phyloP scores from a whole-genome alignment of 371 early-diverging fungal genomes.

The Mucor ambiguus region DNA sequence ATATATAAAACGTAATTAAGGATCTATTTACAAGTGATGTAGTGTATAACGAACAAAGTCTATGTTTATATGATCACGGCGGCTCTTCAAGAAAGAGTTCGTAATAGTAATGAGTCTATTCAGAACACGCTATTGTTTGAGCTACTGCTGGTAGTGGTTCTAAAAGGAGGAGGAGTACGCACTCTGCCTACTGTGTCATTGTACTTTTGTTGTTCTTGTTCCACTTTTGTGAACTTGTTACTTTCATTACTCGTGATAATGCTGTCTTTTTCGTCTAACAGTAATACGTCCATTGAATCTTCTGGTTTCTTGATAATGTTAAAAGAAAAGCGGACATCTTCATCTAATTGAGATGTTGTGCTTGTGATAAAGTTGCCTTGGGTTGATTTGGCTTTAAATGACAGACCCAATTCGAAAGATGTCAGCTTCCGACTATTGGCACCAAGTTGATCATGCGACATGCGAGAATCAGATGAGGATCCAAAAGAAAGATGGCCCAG shows the following conservation, averaged over 20 bases:
- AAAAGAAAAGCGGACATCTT: constrained; percentile 4
- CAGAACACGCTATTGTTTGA: not conserved
- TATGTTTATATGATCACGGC: not conserved
- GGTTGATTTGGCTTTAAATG: not conserved
- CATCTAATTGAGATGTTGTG: not conserved
- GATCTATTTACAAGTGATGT: not conserved
- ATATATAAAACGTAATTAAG: too few species aligned
- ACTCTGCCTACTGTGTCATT: constrained; percentile 31
- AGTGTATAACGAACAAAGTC: not conserved
- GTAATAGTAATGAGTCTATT: not conserved
- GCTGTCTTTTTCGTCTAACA: not conserved
- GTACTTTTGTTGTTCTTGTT: constrained; percentile 33
- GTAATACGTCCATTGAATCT: not conserved
- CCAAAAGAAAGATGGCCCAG: constrained; percentile 10
- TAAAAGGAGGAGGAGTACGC: constrained; percentile 20
- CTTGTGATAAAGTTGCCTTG: not conserved
- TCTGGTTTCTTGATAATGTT: not conserved
- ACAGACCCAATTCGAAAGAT: not conserved
- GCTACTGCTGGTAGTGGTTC: not conserved
- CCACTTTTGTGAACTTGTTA: constrained; percentile 9
- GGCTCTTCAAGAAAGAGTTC: not conserved
- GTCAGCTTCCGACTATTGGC: not conserved
- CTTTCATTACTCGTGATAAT: too few species aligned
- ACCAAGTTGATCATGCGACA: not conserved
- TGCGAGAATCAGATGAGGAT: not conserved